Conservation (phyloP, 2,329 filamentous ascomycete genomes). For the Colletotrichum kahawae region DNA sequence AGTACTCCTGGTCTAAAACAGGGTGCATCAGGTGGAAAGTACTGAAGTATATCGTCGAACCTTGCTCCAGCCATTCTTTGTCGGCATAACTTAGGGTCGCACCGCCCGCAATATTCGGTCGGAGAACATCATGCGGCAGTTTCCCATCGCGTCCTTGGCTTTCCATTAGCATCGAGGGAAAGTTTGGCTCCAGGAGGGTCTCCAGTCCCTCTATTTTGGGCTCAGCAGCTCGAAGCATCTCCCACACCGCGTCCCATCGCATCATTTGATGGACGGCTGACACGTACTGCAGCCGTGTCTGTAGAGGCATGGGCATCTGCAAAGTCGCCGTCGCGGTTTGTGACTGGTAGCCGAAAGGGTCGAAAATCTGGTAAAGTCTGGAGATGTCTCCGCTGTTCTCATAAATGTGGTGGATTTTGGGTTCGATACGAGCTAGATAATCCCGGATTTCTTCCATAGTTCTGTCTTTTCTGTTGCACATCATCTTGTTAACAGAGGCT, state of each 20-base stretch:
- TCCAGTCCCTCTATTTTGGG: slow-evolving; percentile 8
- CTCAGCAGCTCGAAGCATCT: slow-evolving; percentile 6
- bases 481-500: not conserved
- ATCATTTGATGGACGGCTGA: slow-evolving; percentile 17
- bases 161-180: slow-evolving; percentile 4
- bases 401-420: slow-evolving; percentile 52
- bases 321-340: slow-evolving; percentile 15
- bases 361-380: not conserved
- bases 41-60: slow-evolving; percentile 62
- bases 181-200: not conserved
- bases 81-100: not conserved
- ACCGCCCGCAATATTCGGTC: not conserved
- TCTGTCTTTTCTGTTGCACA: slow-evolving; percentile 60
- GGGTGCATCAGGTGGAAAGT: slow-evolving; percentile 64
- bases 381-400: not conserved
- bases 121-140: not conserved
- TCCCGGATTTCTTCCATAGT: slow-evolving; percentile 66
- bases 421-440: slow-evolving; percentile 57
- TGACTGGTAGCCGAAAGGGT: not conserved
- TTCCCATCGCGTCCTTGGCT: not conserved
- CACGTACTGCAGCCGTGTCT: slow-evolving; percentile 6
- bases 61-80: slow-evolving; percentile 50
- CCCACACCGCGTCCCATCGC: slow-evolving; percentile 19
- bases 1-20: slow-evolving; percentile 61
- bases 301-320: slow-evolving; percentile 10